A percentile compares a stretch with the other conserved stretches of the same genome.
These are phyloP conservation scores for Anaeromyces robustus DNA, from an alignment of 192 early-diverging fungal genomes.

Conservation along the genomic window DNA sequence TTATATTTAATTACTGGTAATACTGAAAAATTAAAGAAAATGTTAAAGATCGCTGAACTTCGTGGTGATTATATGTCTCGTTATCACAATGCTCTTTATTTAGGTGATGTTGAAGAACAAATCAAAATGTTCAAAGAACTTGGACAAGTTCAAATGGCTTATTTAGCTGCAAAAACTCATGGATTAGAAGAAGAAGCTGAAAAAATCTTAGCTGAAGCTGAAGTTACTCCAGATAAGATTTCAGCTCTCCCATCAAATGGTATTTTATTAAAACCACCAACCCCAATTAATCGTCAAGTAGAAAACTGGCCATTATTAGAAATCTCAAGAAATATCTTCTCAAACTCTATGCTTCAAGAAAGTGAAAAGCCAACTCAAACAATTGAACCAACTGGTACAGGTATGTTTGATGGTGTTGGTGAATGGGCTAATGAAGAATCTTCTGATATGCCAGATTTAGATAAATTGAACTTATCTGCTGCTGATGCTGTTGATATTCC, in stretches of 20 bases:
- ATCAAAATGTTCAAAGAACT: slow-evolving; percentile 65
- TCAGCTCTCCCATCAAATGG: slow-evolving; percentile 18
- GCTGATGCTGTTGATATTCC: slow-evolving; percentile 21
- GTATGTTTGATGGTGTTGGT: slow-evolving; percentile 6
- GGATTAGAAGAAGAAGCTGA: slow-evolving; percentile 75
- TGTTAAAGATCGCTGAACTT: slow-evolving; percentile 85
- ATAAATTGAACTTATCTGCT: slow-evolving; percentile 31
- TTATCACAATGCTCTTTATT: slow-evolving; percentile 80
- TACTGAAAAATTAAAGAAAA: slow-evolving; percentile 76
- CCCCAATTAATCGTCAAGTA: slow-evolving; percentile 61
- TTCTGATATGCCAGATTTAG: slow-evolving; percentile 18
- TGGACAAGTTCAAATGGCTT: slow-evolving; percentile 86
- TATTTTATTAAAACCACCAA: slow-evolving; percentile 45
- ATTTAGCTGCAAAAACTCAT: slow-evolving; percentile 77
- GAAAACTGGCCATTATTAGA: slow-evolving; percentile 86
- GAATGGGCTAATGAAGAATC: slow-evolving; percentile 40
- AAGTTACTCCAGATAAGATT: slow-evolving; percentile 44
- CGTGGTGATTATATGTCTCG: slow-evolving; percentile 74
- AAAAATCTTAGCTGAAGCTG: slow-evolving; percentile 58
- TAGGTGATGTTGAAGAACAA: slow-evolving; percentile 88
- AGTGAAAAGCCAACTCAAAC: slow-evolving; percentile 5
- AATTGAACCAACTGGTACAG: slow-evolving; percentile 1
- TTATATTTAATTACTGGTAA: slow-evolving; percentile 88
- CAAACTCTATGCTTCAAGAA: slow-evolving; percentile 22
- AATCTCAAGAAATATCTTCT: slow-evolving; percentile 73